Conservation (phyloP, 1,284 basidiomycete species). For the Pholiota adiposa region DNA sequence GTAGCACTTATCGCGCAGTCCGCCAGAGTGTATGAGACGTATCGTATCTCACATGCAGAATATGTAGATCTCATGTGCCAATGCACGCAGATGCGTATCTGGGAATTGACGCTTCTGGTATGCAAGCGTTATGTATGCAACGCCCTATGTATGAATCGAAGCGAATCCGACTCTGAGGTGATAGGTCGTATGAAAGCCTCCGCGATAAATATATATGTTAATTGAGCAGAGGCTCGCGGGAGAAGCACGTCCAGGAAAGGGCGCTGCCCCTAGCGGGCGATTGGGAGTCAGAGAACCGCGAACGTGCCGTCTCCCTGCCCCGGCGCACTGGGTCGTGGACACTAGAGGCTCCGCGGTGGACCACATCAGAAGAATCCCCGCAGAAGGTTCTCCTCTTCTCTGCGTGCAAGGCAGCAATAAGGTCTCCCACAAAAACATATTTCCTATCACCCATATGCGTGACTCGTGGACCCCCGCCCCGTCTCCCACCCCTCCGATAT, state of each 20-base stretch:
- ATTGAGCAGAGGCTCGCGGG: constrained; percentile 18
- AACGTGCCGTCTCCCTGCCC: neutral
- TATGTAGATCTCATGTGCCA: no score
- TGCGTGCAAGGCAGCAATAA: constrained; percentile 15
- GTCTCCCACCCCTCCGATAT: constrained; percentile 10
- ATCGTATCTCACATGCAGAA: no score
- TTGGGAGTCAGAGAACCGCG: no score
- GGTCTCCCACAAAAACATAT: constrained; percentile 16
- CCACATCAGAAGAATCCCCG: constrained; percentile 18
- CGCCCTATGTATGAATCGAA: neutral
- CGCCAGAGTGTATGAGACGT: no score
- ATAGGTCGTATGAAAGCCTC: neutral
- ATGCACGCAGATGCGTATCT: no score
- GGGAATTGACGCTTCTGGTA: no score
- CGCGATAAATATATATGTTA: neutral
- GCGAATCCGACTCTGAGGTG: neutral
- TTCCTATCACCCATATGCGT: constrained; percentile 11
- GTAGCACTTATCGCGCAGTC: neutral
- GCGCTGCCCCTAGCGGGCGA: neutral
- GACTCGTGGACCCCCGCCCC: no score
- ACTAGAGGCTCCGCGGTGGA: constrained; percentile 11
- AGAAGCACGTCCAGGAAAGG: constrained; percentile 17
- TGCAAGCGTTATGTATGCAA: neutral
- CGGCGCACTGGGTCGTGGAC: constrained; percentile 6
- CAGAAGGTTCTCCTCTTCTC: constrained; percentile 3